phyloP scores from a whole-genome alignment of 805 yeast species.

The Lipomyces orientalis region DNA sequence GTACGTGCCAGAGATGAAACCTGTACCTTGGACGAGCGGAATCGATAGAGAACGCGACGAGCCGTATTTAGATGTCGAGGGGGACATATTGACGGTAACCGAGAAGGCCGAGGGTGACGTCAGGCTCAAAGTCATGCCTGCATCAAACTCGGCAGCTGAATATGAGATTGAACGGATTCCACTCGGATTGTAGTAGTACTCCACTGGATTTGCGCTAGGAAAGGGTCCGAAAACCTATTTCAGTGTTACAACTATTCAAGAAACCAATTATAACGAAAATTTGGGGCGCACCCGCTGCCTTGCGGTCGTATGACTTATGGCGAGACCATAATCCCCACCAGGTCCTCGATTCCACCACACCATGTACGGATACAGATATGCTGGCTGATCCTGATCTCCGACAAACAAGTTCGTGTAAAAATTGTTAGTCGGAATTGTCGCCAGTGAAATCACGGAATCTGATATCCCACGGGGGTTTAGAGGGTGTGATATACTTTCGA shows the following conservation, averaged over 20 bases:
- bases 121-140: constrained; percentile 42
- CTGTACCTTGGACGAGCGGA: constrained; percentile 67
- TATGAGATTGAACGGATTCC: constrained; percentile 61
- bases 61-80: constrained; percentile 17
- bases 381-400: constrained; percentile 58
- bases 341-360: constrained; percentile 58
- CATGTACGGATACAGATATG: constrained; percentile 71
- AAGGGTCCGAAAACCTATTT: constrained; percentile 51
- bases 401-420: constrained; percentile 71
- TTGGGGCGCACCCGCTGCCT: constrained; percentile 51
- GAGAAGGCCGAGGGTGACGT: constrained; percentile 35
- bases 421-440: constrained; percentile 71
- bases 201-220: constrained; percentile 49
- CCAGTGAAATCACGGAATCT: constrained; percentile 44
- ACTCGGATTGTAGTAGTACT: constrained; percentile 63
- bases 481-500: constrained; percentile 27
- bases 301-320: constrained; percentile 61
- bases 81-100: constrained; percentile 34
- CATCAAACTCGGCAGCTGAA: constrained; percentile 58
- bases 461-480: constrained; percentile 25
- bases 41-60: constrained; percentile 27
- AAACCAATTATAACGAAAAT: neutral
- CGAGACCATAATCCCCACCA: constrained; percentile 59
- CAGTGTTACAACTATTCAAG: neutral
- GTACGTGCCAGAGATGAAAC: constrained; percentile 59